Base-by-base conservation (phyloP, 768 basidiomycete species). In the Amyloporia xantha region DNA sequence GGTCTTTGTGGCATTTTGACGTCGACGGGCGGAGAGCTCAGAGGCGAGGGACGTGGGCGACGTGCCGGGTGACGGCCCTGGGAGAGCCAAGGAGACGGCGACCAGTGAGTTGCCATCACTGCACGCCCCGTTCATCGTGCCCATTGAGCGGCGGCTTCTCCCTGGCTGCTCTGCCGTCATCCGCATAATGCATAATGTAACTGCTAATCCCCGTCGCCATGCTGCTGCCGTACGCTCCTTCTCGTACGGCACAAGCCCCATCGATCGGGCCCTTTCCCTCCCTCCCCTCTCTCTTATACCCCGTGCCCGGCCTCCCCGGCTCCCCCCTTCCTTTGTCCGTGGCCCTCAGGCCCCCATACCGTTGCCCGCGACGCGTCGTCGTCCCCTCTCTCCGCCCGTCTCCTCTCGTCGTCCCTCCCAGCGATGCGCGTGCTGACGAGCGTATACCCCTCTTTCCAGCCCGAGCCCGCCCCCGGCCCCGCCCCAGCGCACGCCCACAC, bases 401-500 rank as follows among this genome's bases (percentile, higher is more conserved):
- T 12, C 15, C 28, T 15, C 3, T 27, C 42, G 26, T 20, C 25
- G 10, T 12, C 41, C 25, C 7, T 6, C 19, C 23, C 33, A 25
- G n/a, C 19, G 12, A 30, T 40, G 39, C 38, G n/a, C 17, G 37
- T 39, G 7, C 26, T 19, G 25, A 41, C 25, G 23, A 10, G 23
- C 26, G 38, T 40, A 11, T 41, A 39, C 24, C 39, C 47, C 19
- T 41, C 26, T 28, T 30, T 48, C 40, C 38, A 40, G 39, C 39
- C 26, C n/a, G 26, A n/a, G 27, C 21, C 33, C 33, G 35, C 30
- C 30, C 9, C 30, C 30, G 9, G 30, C 24, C 13, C 41, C 41
- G n/a, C 41, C 12, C 41, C 17, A 23, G 20, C 41, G 4, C 43
- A 7, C 15, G 5, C 24, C 26, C 37, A 28, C 5, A 5, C 12